phyloP scores from a whole-genome alignment of 345 rosid genomes.

The Combretum micranthum region DNA sequence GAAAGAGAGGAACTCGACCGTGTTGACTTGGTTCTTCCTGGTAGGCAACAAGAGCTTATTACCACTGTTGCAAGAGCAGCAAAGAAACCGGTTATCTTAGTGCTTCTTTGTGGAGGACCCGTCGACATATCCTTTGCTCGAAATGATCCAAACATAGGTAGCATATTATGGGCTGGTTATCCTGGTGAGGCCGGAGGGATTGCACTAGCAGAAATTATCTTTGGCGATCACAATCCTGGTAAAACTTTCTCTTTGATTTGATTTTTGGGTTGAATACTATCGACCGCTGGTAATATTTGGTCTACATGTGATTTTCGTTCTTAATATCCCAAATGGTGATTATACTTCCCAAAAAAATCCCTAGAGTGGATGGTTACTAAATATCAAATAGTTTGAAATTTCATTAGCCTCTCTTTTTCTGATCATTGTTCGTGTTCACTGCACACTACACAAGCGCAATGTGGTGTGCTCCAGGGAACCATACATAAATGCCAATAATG shows the following conservation, averaged over 20 bases:
- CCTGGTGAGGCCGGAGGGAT: slow-evolving; percentile 83
- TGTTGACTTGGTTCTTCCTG: slow-evolving; percentile 55
- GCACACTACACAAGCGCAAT: too few species aligned
- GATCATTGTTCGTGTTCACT: too few species aligned
- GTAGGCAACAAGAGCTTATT: slow-evolving; percentile 65
- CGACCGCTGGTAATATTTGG: not conserved
- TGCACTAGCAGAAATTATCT: slow-evolving; percentile 78
- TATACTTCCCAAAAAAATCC: too few species aligned
- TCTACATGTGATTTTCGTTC: not conserved
- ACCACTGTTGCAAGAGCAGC: slow-evolving; percentile 49
- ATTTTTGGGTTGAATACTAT: not conserved
- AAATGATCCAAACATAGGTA: slow-evolving; percentile 42
- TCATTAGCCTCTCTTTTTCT: too few species aligned
- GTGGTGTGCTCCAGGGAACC: too few species aligned
- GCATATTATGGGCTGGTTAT: slow-evolving; percentile 93
- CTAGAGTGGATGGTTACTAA: too few species aligned
- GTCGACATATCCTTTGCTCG: slow-evolving; percentile 67
- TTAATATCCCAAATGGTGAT: not conserved
- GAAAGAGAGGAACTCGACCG: slow-evolving; percentile 77
- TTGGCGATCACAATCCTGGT: slow-evolving; percentile 94
- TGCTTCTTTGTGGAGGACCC: slow-evolving; percentile 81
- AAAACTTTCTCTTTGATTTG: not conserved
- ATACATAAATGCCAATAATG: too few species aligned
- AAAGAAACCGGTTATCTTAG: slow-evolving; percentile 61
- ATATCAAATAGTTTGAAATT: too few species aligned